A percentile compares a stretch with the other conserved stretches of the same genome.
phyloP scores from a whole-genome alignment of 495 filamentous ascomycete genomes.

The Letharia lupina region DNA sequence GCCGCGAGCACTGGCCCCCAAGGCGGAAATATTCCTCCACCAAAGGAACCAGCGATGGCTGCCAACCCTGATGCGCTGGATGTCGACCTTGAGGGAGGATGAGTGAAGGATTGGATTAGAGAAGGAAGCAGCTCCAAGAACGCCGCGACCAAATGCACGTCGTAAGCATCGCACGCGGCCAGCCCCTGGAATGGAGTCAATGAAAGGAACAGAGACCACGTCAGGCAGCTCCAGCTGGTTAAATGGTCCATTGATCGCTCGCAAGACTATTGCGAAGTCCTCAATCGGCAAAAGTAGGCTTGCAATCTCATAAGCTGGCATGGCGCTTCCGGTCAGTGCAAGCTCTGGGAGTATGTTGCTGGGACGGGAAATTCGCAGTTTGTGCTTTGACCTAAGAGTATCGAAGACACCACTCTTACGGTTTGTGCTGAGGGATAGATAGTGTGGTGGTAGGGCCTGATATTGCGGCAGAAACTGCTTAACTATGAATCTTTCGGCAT shows the following conservation, averaged over 20 bases:
- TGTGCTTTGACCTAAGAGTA: not conserved
- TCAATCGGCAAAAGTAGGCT: not conserved
- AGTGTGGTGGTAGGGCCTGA: not conserved
- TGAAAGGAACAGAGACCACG: not conserved
- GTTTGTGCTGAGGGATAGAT: not conserved
- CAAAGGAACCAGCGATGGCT: slow-evolving; percentile 39
- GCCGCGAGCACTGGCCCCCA: slow-evolving; percentile 73
- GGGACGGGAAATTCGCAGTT: not conserved
- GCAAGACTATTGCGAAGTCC: not conserved
- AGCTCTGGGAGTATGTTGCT: not conserved
- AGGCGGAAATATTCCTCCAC: slow-evolving; percentile 53
- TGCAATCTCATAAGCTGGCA: not conserved
- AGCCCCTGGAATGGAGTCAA: not conserved
- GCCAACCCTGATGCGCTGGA: slow-evolving; percentile 85
- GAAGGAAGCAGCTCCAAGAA: not conserved
- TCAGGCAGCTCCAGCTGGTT: not conserved
- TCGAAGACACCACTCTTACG: not conserved
- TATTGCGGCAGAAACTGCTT: not conserved
- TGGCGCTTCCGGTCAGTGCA: not conserved
- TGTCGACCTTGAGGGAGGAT: slow-evolving; percentile 49
- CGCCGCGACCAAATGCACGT: not conserved
- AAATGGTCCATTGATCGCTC: not conserved
- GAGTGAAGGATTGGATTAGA: slow-evolving; percentile 22
- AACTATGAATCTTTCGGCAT: not conserved
- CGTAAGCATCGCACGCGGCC: not conserved